Base-by-base conservation (phyloP, 495 filamentous ascomycete genomes). In the Xylaria cubensis region DNA sequence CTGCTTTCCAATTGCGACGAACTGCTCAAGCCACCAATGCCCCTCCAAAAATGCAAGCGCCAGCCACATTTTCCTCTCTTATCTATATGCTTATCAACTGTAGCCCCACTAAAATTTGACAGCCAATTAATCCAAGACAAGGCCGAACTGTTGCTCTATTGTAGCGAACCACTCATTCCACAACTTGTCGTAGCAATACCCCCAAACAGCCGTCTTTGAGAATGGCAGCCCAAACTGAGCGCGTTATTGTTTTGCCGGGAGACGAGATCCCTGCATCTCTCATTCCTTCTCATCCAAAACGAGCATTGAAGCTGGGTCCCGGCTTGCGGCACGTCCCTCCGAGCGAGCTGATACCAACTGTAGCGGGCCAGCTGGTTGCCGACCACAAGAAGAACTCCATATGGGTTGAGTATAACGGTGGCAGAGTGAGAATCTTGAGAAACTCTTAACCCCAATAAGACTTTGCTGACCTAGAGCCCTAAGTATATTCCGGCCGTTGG, bases 281-380 rank as follows among this genome's bases (percentile, higher is more conserved):
- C 17, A 90, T 88, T 15, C 87, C 93, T 2, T 84, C 85, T 44
- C 90, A 90, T 73, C 86, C 85, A 24, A 89, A 88, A 74, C 85
- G 88, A 67, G 86, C 94, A 36, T 85, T 99, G 71, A 92, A 91
- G 74, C 86, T 99, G 39, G 96, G 96, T 41, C 93, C 94, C 13
- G 96, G 96, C 44, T 86, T 98, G 46, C 89, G 88, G 32, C 91
- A 94, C 76, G 88, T 89, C 53, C 92, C 90, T 19, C 92, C 93
- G 32, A 84, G 84, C 65, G 89, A 90, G 39, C 86, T 98, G 64
- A 84, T 90, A 39, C 89, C 94, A 21, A 92, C 92, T 24, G 88
- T 93, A 66, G 90, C 94, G n/a, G 96, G 97, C 44, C 82, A 92
- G 32, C 83, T 98, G 24, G 87, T 89, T 42, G 89, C 89, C 39